Conservation (phyloP, 495 filamentous ascomycete species). For the Talaromyces proteolyticus region DNA sequence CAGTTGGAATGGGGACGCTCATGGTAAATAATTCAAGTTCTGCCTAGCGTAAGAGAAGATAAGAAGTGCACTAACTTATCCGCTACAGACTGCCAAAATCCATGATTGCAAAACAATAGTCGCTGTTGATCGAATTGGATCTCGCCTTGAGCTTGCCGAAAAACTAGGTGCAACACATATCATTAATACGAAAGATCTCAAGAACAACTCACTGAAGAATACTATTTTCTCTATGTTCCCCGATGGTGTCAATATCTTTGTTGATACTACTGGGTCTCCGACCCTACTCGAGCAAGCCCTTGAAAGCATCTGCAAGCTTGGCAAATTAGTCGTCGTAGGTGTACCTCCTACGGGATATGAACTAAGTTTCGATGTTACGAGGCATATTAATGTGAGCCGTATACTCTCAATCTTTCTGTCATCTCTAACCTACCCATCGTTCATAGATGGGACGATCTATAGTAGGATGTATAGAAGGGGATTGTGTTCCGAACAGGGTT, state of each 20-base stretch:
- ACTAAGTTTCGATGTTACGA: conserved; percentile 5
- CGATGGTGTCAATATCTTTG: conserved; percentile 19
- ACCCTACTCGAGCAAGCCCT: conserved; percentile 23
- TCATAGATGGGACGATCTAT: conserved; percentile 12
- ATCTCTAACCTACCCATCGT: not conserved
- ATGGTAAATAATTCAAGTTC: conserved; percentile 16
- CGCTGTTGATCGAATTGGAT: conserved; percentile 26
- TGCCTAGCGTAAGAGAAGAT: too few relatives aligned
- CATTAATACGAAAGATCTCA: conserved; percentile 16
- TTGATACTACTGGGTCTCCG: conserved; percentile 32
- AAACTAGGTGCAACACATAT: conserved; percentile 32
- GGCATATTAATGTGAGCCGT: conserved; percentile 16
- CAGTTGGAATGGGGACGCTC: conserved; percentile 28
- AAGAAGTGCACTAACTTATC: too few relatives aligned
- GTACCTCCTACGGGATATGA: conserved; percentile 25
- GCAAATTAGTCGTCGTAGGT: conserved; percentile 28
- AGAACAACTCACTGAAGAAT: conserved; percentile 15
- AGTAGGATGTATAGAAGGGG: conserved; percentile 16
- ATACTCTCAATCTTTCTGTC: too few relatives aligned
- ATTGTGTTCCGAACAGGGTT: conserved; percentile 12
- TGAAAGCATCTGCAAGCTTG: conserved; percentile 17
- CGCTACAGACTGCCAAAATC: not conserved
- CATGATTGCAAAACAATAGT: conserved; percentile 19
- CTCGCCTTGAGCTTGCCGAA: conserved; percentile 26
- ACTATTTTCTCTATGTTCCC: conserved; percentile 13